Evolutionary conservation across 768 basidiomycete species (phyloP).

Genomic region (Podaxis rugospora): DNA sequence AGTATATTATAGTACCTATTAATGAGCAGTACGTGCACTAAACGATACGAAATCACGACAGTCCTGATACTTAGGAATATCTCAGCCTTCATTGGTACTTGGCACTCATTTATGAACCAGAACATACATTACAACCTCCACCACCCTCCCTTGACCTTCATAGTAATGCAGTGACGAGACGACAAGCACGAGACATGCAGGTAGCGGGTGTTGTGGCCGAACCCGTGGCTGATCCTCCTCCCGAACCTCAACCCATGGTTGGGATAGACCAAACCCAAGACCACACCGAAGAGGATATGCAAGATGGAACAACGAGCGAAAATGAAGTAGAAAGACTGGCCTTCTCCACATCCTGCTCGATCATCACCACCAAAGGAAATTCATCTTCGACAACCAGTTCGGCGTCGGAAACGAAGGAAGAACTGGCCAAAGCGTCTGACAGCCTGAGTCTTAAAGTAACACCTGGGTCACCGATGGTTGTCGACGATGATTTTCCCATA

Average conservation of each 20-base stretch:
- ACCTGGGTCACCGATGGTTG: neutral
- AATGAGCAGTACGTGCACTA: constrained; percentile 74
- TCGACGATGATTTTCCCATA: constrained; percentile 7
- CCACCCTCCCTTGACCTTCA: neutral
- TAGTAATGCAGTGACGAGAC: constrained; percentile 13
- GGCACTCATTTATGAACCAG: constrained; percentile 87
- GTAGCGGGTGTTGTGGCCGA: neutral
- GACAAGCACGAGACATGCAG: constrained; percentile 16
- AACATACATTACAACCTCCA: constrained; percentile 48
- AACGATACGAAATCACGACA: neutral
- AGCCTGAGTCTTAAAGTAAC: neutral
- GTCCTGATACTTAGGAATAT: neutral
- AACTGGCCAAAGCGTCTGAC: neutral
- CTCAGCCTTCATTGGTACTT: constrained; percentile 94
- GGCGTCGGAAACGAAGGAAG: constrained; percentile 13
- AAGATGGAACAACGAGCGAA: constrained; percentile 21
- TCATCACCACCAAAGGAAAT: constrained; percentile 12
- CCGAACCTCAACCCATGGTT: neutral
- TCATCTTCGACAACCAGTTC: constrained; percentile 8
- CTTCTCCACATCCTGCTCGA: constrained; percentile 25
- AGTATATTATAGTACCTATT: constrained; percentile 91
- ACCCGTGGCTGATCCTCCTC: neutral
- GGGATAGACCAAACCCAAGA: constrained; percentile 11
- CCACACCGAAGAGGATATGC: constrained; percentile 12
- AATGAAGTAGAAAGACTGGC: constrained; percentile 25